A percentile compares a stretch with the other conserved stretches of the same genome.
Evolutionary conservation across 768 basidiomycete species (phyloP).

Genomic region (Psilocybe cubensis): DNA sequence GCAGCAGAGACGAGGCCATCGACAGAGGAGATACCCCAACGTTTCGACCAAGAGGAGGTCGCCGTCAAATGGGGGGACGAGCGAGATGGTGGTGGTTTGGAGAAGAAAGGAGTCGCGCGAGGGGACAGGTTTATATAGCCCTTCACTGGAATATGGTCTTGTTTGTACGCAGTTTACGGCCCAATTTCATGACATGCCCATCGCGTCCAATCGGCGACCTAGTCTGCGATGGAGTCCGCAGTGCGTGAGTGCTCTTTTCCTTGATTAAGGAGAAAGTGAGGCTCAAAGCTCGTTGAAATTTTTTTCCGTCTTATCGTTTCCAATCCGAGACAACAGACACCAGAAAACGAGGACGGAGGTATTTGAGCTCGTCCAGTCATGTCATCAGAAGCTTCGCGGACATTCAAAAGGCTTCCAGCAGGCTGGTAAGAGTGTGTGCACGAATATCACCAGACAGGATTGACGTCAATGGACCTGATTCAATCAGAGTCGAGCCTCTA

Average conservation of each 20-base stretch:
- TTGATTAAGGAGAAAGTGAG: neutral
- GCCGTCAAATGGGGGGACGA: neutral
- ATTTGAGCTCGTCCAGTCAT: neutral
- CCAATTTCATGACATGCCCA: neutral
- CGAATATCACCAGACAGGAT: too few relatives aligned
- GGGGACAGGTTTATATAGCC: neutral
- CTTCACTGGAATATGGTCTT: neutral
- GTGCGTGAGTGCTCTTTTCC: neutral
- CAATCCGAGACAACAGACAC: neutral
- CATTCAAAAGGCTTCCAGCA: too few relatives aligned
- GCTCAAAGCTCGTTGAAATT: too few relatives aligned
- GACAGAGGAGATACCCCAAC: neutral
- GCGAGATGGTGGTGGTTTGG: neutral
- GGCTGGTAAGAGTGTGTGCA: too few relatives aligned
- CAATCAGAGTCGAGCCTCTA: too few relatives aligned
- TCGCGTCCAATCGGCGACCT: neutral
- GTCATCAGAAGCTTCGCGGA: neutral
- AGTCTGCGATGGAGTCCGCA: neutral
- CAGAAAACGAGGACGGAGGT: neutral
- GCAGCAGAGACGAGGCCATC: neutral
- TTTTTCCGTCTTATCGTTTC: neutral
- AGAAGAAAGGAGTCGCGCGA: neutral
- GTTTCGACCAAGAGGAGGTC: neutral
- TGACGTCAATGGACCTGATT: too few relatives aligned
- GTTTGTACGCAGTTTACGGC: neutral